Percentiles rank a stretch among this genome's conserved stretches.
phyloP scores from a whole-genome alignment of 23 red algal genomes.

The Gracilaria gracilis region DNA sequence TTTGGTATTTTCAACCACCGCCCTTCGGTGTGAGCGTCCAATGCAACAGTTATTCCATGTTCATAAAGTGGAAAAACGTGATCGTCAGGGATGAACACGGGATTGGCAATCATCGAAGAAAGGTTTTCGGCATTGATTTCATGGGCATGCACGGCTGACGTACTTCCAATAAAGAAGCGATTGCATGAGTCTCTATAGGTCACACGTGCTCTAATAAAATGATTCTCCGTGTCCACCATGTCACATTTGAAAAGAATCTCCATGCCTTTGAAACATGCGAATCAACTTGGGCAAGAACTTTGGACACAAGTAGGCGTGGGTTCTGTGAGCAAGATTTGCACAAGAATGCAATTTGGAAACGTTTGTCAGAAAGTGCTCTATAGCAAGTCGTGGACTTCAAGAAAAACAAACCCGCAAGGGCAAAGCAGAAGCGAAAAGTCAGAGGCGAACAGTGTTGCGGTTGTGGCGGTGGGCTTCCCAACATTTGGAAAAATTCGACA shows the following conservation, averaged over 20 bases:
- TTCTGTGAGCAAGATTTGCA: slow-evolving; percentile 2
- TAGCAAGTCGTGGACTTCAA: background rate
- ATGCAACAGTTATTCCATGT: background rate
- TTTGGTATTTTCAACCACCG: slow-evolving; percentile 28
- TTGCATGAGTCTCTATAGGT: slow-evolving; percentile 18
- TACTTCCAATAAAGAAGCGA: background rate
- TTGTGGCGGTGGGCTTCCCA: too few relatives aligned
- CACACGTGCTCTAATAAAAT: slow-evolving; percentile 1
- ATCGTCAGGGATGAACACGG: slow-evolving; percentile 36
- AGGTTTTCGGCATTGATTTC: slow-evolving; percentile 33
- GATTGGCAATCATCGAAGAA: slow-evolving; percentile 1
- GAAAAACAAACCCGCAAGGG: background rate
- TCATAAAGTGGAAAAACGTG: slow-evolving; percentile 29
- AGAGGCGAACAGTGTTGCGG: background rate
- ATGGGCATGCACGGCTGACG: background rate
- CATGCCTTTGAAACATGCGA: slow-evolving; percentile 16
- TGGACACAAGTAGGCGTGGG: background rate
- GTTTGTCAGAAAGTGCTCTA: background rate
- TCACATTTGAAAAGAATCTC: slow-evolving; percentile 31
- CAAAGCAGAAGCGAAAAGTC: background rate
- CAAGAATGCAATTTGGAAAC: background rate
- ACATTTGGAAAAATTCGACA: too few relatives aligned
- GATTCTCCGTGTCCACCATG: background rate
- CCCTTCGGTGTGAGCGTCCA: background rate
- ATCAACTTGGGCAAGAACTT: background rate